Evolutionary conservation across 2,329 filamentous ascomycete genomes (phyloP).

Genomic region (Trichoderma sp.): DNA sequence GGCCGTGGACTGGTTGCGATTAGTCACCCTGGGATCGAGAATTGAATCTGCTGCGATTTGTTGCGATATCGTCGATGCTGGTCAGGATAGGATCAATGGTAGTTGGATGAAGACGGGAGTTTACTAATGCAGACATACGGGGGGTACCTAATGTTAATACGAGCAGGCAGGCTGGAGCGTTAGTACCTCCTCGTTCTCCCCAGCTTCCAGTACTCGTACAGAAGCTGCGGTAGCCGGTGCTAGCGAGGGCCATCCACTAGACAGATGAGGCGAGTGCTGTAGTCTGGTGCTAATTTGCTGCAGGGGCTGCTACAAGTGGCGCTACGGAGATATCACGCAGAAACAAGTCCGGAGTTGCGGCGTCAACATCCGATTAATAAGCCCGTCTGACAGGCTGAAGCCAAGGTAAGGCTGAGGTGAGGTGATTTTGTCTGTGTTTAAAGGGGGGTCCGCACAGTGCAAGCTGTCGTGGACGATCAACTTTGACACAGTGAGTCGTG

Average conservation of each 20-base stretch:
- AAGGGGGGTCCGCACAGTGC: neutral
- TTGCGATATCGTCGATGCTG: neutral
- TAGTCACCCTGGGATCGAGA: neutral
- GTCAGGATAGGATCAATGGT: neutral
- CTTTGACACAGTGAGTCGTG: neutral
- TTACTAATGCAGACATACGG: slow-evolving; percentile 12
- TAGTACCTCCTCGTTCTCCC: neutral
- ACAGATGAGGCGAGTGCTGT: neutral
- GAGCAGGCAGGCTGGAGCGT: neutral
- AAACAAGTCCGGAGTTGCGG: neutral
- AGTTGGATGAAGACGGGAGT: slow-evolving; percentile 4
- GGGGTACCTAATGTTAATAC: neutral
- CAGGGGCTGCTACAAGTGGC: neutral
- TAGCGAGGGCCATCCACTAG: neutral
- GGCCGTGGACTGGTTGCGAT: neutral
- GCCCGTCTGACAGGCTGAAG: neutral
- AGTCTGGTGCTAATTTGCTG: neutral
- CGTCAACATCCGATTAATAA: neutral
- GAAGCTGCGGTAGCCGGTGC: neutral
- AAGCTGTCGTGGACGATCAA: accelerated
- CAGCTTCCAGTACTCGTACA: neutral
- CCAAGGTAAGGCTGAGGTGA: neutral
- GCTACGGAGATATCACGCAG: neutral
- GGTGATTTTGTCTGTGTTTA: neutral
- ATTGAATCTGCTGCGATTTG: neutral